Evolutionary conservation across 768 basidiomycete species (phyloP).

Genomic region (Mycena amicta): DNA sequence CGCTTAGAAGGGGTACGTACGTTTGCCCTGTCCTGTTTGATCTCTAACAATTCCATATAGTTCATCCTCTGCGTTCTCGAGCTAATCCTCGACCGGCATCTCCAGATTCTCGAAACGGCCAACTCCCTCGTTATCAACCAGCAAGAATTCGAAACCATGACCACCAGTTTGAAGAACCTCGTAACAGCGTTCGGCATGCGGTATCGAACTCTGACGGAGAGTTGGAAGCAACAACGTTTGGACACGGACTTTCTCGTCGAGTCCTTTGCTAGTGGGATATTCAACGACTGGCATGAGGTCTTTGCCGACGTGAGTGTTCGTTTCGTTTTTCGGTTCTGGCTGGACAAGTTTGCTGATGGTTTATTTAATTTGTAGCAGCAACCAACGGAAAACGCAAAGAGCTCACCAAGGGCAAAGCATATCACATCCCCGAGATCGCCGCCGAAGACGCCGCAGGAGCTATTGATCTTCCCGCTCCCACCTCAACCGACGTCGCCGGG

Average conservation of each 20-base stretch:
- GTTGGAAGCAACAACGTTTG: conserved; percentile 28
- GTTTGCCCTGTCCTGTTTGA: neutral
- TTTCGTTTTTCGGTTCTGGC: no score
- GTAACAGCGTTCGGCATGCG: conserved; percentile 23
- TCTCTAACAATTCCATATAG: neutral
- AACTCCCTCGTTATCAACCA: conserved; percentile 16
- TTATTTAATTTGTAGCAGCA: no score
- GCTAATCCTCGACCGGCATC: conserved; percentile 24
- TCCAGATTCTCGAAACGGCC: conserved; percentile 23
- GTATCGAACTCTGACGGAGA: conserved; percentile 19
- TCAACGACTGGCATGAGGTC: conserved; percentile 28
- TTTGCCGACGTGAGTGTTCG: conserved; percentile 21
- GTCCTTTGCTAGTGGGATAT: conserved; percentile 25
- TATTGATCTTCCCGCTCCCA: conserved; percentile 16
- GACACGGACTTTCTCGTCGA: conserved; percentile 22
- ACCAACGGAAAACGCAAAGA: neutral
- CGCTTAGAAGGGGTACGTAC: conserved; percentile 16
- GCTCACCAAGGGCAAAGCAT: neutral
- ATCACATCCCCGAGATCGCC: neutral
- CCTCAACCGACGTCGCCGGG: conserved; percentile 10
- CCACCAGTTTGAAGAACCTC: conserved; percentile 21
- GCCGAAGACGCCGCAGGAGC: conserved; percentile 8
- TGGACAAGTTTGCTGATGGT: no score
- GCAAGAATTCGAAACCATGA: conserved; percentile 24
- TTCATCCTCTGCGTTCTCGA: conserved; percentile 24